phyloP scores from a whole-genome alignment of 805 yeast genomes.

The Suhomyces canberraensis region DNA sequence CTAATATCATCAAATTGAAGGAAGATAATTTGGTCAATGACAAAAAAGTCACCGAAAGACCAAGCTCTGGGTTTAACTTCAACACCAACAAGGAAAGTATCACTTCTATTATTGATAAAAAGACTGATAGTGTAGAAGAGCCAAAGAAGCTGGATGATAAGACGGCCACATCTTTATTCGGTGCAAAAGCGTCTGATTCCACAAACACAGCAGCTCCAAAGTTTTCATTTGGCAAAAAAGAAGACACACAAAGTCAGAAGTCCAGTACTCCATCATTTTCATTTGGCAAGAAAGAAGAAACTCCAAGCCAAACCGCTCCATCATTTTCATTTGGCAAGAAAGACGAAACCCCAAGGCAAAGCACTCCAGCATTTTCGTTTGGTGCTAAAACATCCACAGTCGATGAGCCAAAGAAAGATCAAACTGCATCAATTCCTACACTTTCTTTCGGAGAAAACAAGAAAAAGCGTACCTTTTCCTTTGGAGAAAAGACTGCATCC shows the following conservation, averaged over 20 bases:
- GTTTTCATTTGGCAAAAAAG: not conserved
- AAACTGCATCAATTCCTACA: no score
- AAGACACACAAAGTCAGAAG: no score
- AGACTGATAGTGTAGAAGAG: not conserved
- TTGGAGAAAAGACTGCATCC: no score
- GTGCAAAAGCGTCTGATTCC: not conserved
- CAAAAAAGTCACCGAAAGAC: constrained; percentile 14
- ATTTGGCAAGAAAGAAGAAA: constrained; percentile 2
- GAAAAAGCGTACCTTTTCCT: no score
- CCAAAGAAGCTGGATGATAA: no score
- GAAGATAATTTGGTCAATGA: constrained; percentile 10
- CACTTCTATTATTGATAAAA: constrained; percentile 8
- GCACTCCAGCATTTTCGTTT: no score
- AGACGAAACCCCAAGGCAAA: not conserved
- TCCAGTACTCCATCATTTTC: constrained; percentile 3
- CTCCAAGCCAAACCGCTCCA: no score
- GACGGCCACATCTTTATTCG: no score
- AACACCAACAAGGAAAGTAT: constrained; percentile 29
- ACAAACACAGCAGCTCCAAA: not conserved
- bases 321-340: no score
- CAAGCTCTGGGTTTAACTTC: constrained; percentile 39
- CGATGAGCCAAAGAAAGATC: no score
- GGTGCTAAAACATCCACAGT: no score
- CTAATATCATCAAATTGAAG: constrained; percentile 31
- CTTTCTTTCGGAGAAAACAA: no score